Evolutionary conservation across 345 rosid species (phyloP), one percentile per base, ranked within the genome.

Genomic region (Erysimum cheiranthoides): DNA sequence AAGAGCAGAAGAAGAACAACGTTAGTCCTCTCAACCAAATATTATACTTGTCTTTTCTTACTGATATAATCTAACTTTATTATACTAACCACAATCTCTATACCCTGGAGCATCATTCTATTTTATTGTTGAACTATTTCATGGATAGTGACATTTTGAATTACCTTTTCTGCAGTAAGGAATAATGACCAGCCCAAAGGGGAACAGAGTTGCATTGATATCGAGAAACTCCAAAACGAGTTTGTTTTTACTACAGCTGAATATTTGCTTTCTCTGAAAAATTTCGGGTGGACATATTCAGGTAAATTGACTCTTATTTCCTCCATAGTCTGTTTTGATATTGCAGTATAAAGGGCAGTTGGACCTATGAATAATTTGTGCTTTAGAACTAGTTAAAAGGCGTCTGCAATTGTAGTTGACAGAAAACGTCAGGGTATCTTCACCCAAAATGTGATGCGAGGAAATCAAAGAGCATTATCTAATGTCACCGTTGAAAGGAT

Each of bases 161-260:
- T 36, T 32, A 42, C 54, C 28, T 50, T 72, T 78, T 68, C 82
- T 74, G 92, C 83, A 74, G 82, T 79, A 38, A 79, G 77, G 11
- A 69, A 77, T 78, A 87, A 63, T 64, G 73, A 71, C 47, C 89
- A 70, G 67, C 78, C 84, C 62, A 86, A 53, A 73, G 76, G 81
- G 49, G 68, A 32, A 58, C 87, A 78, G 67, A 73, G 66, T 78
- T 86, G 76, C 81, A 75, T 92, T 71, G 92, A 86, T 79, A 81
- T 86, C 0, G 88, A 86, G 81, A 82, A 82, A 76, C 89, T 95
- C 72, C 89, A 95, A 78, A 81, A 77, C 57, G 97, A 95, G 84
- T 88, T 83, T 82, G 84, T 95, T 63, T 83, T 90, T 50, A 89
- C 96, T 46, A 86, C 94, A 6, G 97, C 96, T 42, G 97, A 92